These are phyloP conservation scores for Amaranthus palmeri DNA, from an alignment of 148 eudicot species.

Conservation along the genomic window DNA sequence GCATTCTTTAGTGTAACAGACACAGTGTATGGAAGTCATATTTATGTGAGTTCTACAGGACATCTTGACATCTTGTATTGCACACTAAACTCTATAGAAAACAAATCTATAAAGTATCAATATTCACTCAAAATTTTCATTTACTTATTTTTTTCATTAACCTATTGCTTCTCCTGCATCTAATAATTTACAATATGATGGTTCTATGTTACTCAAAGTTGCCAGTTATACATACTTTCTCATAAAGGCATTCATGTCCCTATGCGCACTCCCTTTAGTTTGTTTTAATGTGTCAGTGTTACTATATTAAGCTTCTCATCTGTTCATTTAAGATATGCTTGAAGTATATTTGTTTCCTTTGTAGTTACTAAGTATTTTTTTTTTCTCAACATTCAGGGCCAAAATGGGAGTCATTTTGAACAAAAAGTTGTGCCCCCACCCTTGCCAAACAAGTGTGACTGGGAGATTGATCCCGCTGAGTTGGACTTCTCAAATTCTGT, in stretches of 20 bases:
- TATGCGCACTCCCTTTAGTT: not conserved
- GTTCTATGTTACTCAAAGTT: not conserved
- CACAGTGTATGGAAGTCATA: not conserved
- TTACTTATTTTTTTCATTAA: not conserved
- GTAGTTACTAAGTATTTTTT: not conserved
- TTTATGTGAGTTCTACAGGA: not conserved
- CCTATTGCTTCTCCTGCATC: not conserved
- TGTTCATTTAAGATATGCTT: not conserved
- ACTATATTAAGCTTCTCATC: constrained; percentile 2
- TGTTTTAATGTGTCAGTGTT: not conserved
- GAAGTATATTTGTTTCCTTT: not conserved
- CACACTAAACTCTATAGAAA: not conserved
- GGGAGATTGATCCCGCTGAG: constrained; percentile 96
- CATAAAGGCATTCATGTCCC: not conserved
- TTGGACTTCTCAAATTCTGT: constrained; percentile 70
- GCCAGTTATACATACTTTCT: not conserved
- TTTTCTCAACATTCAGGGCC: constrained; percentile 58
- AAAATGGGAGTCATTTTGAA: constrained; percentile 96
- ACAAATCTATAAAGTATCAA: not conserved
- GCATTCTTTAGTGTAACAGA: not conserved
- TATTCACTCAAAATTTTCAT: not conserved
- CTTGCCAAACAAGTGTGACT: constrained; percentile 82
- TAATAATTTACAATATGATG: not conserved
- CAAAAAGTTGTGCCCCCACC: constrained; percentile 90
- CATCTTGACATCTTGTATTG: not conserved